A percentile compares a stretch with the other conserved stretches of the same genome.
Conservation (phyloP, 2,329 filamentous ascomycete species). For the Penicillium sp. region DNA sequence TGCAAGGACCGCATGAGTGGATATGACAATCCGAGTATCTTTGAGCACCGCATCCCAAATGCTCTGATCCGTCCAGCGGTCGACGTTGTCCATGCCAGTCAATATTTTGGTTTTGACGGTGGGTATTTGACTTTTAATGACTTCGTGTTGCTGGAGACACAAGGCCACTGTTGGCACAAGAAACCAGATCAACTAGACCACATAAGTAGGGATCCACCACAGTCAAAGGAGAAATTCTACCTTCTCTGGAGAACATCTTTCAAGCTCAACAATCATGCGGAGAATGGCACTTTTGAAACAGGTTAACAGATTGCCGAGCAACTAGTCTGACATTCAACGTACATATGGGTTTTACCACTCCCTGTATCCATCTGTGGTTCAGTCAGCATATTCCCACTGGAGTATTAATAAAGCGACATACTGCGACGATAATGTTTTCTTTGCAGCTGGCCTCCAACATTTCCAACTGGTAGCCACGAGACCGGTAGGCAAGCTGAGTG, state of each 20-base stretch:
- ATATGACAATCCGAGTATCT: constrained; percentile 71
- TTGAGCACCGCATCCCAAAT: constrained; percentile 68
- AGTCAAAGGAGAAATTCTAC: constrained; percentile 40
- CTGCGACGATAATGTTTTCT: constrained; percentile 71
- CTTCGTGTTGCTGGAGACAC: constrained; percentile 65
- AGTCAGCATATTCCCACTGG: not conserved
- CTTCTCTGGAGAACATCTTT: constrained; percentile 55
- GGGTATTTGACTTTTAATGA: constrained; percentile 62
- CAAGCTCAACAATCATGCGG: constrained; percentile 66
- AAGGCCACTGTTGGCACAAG: constrained; percentile 69
- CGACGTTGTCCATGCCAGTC: constrained; percentile 67
- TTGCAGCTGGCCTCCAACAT: constrained; percentile 72
- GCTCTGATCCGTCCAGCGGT: constrained; percentile 68
- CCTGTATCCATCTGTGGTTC: constrained; percentile 71
- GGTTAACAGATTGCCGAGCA: not conserved
- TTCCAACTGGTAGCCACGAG: constrained; percentile 69
- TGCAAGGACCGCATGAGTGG: constrained; percentile 72
- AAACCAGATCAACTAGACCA: constrained; percentile 64
- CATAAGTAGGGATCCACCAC: not conserved
- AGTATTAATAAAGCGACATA: constrained; percentile 36
- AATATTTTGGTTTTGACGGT: constrained; percentile 61
- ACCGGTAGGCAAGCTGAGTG: constrained; percentile 19
- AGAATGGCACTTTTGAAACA: constrained; percentile 59
- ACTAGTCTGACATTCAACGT: constrained; percentile 33
- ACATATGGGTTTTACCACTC: constrained; percentile 78